Percentiles rank a stretch among this genome's conserved stretches.
phyloP scores from a whole-genome alignment of 371 early-diverging fungal genomes.

The Batrachochytrium dendrobatidis region DNA sequence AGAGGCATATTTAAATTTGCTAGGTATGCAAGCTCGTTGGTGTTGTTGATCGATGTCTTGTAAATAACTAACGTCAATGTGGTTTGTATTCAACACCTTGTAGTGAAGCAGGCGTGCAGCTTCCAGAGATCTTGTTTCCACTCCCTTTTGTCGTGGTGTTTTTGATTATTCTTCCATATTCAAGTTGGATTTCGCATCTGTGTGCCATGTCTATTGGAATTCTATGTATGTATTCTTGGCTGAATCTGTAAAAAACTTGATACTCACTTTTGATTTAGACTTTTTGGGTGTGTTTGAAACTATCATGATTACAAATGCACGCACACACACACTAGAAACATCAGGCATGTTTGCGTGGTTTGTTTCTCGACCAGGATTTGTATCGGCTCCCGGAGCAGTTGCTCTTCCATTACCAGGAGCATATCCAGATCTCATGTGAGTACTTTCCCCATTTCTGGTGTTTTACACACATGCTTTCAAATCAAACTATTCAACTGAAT shows the following conservation, averaged over 20 bases:
- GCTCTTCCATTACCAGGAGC: background rate
- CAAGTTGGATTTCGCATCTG: background rate
- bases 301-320: background rate
- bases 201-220: background rate
- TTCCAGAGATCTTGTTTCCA: background rate
- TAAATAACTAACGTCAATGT: too few species aligned
- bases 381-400: background rate
- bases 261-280: background rate
- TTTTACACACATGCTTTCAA: too few species aligned
- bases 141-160: background rate
- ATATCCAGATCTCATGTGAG: constrained; percentile 1
- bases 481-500: background rate
- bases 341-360: background rate
- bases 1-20: background rate
- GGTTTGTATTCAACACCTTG: too few species aligned
- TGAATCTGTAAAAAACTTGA: background rate
- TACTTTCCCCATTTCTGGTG: too few species aligned
- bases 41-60: too few species aligned
- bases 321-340: background rate
- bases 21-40: too few species aligned
- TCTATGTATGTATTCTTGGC: background rate
- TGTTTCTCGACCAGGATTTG: background rate
- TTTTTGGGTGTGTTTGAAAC: background rate
- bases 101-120: background rate
- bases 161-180: background rate